phyloP scores from a whole-genome alignment of 768 basidiomycete genomes.

The Gyrodon lividus region DNA sequence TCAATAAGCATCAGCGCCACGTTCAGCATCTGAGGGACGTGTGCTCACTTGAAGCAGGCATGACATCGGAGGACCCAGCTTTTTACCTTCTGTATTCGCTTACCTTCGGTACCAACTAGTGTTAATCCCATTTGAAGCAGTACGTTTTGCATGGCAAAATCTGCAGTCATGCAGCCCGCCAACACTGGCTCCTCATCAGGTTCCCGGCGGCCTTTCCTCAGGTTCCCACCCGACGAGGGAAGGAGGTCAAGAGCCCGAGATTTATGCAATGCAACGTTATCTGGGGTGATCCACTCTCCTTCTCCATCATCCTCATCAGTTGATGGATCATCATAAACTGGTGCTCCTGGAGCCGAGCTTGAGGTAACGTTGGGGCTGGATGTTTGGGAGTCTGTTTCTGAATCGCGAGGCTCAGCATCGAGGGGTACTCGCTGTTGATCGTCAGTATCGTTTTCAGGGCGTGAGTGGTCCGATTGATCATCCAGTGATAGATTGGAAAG shows the following conservation, averaged over 20 bases:
- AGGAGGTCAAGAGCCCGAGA: conserved; percentile 83
- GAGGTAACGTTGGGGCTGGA: conserved; percentile 2
- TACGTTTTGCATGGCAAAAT: conserved; percentile 99
- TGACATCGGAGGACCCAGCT: conserved; percentile 97
- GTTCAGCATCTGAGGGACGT: neutral
- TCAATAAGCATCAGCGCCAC: neutral
- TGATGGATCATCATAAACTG: conserved; percentile 73
- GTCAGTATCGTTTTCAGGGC: conserved; percentile 4
- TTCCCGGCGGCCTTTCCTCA: conserved; percentile 34
- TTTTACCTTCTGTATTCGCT: conserved; percentile 85
- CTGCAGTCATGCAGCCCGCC: conserved; percentile 94
- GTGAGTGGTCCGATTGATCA: conserved; percentile 4
- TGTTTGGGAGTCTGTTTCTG: conserved; percentile 25
- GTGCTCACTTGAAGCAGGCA: conserved; percentile 95
- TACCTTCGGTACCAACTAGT: conserved; percentile 87
- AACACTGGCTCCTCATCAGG: conserved; percentile 44
- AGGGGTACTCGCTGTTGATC: conserved; percentile 36
- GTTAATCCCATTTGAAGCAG: conserved; percentile 91
- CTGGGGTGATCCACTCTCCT: conserved; percentile 96
- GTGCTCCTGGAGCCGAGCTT: conserved; percentile 19
- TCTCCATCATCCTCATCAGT: conserved; percentile 77
- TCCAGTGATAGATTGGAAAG: conserved; percentile 13
- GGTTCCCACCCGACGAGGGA: conserved; percentile 45
- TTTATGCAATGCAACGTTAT: conserved; percentile 83
- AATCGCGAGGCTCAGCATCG: conserved; percentile 44